Evolutionary conservation across 306 rosid genomes (phyloP), one percentile per base, ranked within the genome.

Genomic region (Gleditsia sinensis): DNA sequence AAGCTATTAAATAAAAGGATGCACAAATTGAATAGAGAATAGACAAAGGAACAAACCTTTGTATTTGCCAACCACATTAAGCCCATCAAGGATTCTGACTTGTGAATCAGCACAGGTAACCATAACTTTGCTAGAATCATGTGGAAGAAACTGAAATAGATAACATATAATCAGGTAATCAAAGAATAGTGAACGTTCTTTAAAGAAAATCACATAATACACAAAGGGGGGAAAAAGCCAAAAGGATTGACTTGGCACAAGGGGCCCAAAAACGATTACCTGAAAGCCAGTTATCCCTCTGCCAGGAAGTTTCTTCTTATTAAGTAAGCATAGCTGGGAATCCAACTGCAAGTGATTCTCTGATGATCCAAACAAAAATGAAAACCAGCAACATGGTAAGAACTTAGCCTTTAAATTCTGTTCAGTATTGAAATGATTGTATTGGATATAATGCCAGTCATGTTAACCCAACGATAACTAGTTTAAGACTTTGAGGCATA

Each of bases 281-380:
- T 92, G 93, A 78, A 95, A 90, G 81, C 97, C 91, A 13, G 90
- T 85, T 49, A 95, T 92, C 90, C 86, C 91, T 89, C 88, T 88
- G 80, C 88, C 87, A 7, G 87, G 71, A 34, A 91, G 69, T 82
- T 90, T 95, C 93, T 88, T 95, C 75, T 95, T 95, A 72, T 79
- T 78, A 77, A 70, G 77, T 55, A 95, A 75, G 84, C 86, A 80
- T 58, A 88, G 51, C 71, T 82, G 88, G 60, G 79, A 75, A 71
- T 92, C 98, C 67, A 84, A 79, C 69, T 90, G 88, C 83, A 95
- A 76, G 28, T 56, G 89, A 83, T 83, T 90, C 46, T 89, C 99
- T 90, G 93, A 46, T 90, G 93, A 46, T 78, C 69, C 77, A 75
- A 81, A 55, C 46, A 75, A 81, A 79, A 78, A 20, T 42, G 7